Conservation (phyloP, 2,329 filamentous ascomycete genomes). For the Cordyceps javanica region DNA sequence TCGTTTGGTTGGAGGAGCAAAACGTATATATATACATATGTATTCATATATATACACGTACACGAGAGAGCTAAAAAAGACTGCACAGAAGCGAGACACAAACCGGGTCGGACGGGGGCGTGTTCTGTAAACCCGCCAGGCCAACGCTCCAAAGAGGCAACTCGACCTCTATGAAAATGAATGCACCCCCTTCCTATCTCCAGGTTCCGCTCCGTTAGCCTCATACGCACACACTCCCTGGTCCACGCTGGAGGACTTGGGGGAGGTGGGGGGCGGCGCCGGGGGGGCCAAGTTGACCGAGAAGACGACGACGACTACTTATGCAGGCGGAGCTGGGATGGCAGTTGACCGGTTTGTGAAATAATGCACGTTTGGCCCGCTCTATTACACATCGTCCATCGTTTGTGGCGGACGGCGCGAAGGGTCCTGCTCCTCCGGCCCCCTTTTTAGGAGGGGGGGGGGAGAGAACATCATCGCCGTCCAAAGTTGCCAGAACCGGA, state of each 20-base stretch:
- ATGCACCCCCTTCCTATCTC: neutral
- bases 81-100: neutral
- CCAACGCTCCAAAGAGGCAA: neutral
- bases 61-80: too few species aligned
- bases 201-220: neutral
- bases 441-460: too few species aligned
- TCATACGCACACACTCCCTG: neutral
- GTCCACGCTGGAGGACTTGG: neutral
- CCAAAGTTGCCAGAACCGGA: too few species aligned
- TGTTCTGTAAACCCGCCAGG: neutral
- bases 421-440: too few species aligned
- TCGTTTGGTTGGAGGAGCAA: neutral
- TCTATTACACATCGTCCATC: too few species aligned
- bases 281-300: too few species aligned
- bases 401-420: too few species aligned
- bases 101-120: neutral
- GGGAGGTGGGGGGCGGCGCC: too few species aligned
- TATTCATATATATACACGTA: too few species aligned
- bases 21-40: neutral
- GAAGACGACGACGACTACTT: neutral
- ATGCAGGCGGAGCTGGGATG: neutral
- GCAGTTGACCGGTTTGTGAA: neutral
- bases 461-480: too few species aligned
- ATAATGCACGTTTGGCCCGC: neutral
- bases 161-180: neutral